Evolutionary conservation across 2,329 filamentous ascomycete species (phyloP).

Genomic region (Beauveria scarabaeidicola): DNA sequence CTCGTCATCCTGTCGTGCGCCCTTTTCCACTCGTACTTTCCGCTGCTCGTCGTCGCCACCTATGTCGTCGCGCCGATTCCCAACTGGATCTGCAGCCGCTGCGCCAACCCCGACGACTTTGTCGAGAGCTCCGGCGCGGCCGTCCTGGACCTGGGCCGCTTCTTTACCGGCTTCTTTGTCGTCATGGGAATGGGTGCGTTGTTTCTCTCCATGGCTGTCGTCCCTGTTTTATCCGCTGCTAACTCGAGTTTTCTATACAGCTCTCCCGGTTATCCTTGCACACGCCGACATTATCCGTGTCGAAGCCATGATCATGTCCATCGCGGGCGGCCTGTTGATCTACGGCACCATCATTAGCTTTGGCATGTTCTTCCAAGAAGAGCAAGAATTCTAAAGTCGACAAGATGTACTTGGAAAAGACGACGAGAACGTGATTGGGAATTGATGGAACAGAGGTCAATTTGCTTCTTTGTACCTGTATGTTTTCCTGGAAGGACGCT

Average conservation of each 20-base stretch:
- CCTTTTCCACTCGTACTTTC: slow-evolving; percentile 89
- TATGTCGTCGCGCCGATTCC: slow-evolving; percentile 90
- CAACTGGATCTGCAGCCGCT: slow-evolving; percentile 90
- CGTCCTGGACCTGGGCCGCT: slow-evolving; percentile 86
- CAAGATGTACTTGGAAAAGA: no score
- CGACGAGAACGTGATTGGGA: background rate
- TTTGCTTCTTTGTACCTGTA: slow-evolving; percentile 1
- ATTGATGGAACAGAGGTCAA: background rate
- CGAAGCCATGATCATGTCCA: slow-evolving; percentile 90
- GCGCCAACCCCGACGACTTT: slow-evolving; percentile 90
- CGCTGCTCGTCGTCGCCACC: slow-evolving; percentile 89
- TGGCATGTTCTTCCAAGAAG: slow-evolving; percentile 95
- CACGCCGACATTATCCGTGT: slow-evolving; percentile 76
- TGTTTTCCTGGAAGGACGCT: background rate
- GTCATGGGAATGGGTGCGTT: slow-evolving; percentile 92
- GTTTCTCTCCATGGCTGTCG: background rate
- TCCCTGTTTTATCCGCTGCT: slow-evolving; percentile 1
- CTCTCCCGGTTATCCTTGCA: slow-evolving; percentile 78
- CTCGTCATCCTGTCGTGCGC: slow-evolving; percentile 97
- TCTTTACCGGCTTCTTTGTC: slow-evolving; percentile 90
- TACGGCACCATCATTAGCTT: slow-evolving; percentile 98
- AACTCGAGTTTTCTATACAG: slow-evolving; percentile 36
- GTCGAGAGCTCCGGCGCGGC: slow-evolving; percentile 76
- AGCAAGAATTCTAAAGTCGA: slow-evolving; percentile 71
- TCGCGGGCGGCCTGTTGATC: slow-evolving; percentile 85